Conservation (phyloP, 2,329 filamentous ascomycete species). For the Fonsecaea nubica region DNA sequence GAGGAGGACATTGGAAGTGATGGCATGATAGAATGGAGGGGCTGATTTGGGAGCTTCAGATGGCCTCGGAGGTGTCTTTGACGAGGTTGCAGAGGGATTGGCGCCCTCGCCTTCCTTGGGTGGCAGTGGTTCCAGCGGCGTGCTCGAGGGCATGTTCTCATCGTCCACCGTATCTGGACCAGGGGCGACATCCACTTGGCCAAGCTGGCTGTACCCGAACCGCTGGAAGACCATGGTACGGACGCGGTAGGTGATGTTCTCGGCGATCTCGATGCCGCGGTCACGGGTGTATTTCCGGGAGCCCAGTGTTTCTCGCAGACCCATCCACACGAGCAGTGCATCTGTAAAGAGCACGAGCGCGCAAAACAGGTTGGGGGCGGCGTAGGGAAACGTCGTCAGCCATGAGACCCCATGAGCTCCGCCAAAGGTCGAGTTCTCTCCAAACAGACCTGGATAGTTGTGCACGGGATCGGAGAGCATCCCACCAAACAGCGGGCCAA, state of each 20-base stretch:
- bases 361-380: constrained; percentile 71
- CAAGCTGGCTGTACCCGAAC: constrained; percentile 34
- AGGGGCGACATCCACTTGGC: constrained; percentile 17
- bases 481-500: constrained; percentile 65
- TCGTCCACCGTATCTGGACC: constrained; percentile 29
- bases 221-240: constrained; percentile 30
- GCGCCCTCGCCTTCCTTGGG: constrained; percentile 33
- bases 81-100: constrained; percentile 46
- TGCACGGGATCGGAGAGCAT: constrained; percentile 69
- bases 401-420: constrained; percentile 64
- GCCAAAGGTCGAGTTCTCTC: constrained; percentile 63
- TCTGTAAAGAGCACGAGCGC: constrained; percentile 64
- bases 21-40: constrained; percentile 57
- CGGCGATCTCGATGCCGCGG: constrained; percentile 33
- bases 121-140: constrained; percentile 27
- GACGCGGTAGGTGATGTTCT: constrained; percentile 33
- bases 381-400: constrained; percentile 70
- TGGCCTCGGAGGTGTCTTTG: constrained; percentile 8
- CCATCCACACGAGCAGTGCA: constrained; percentile 64
- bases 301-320: constrained; percentile 63
- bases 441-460: constrained; percentile 69
- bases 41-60: constrained; percentile 15
- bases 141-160: constrained; percentile 28
- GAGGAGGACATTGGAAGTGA: constrained; percentile 63
- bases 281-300: constrained; percentile 42